A percentile compares a stretch with the other conserved stretches of the same genome.
Conservation (phyloP, 2,329 filamentous ascomycete species). For the Aspergillus vadensis region DNA sequence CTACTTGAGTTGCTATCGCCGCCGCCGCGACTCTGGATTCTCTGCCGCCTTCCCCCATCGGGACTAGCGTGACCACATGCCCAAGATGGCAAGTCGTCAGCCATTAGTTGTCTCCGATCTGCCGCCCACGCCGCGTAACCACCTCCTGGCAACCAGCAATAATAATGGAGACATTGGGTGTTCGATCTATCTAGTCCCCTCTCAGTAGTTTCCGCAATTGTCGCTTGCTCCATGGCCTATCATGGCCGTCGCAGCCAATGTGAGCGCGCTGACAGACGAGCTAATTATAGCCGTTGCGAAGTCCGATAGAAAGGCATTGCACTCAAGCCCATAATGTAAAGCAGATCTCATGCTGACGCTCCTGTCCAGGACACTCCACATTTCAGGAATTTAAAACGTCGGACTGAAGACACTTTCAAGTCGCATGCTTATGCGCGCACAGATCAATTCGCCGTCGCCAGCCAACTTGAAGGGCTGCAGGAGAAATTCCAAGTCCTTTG, state of each 20-base stretch:
- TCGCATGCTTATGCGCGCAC: conserved; percentile 61
- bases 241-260: conserved; percentile 72
- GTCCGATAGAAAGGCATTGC: conserved; percentile 49
- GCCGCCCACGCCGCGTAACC: conserved; percentile 17
- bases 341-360: conserved; percentile 14
- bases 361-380: conserved; percentile 31
- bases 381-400: conserved; percentile 34
- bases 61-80: conserved; percentile 27
- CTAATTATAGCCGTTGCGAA: conserved; percentile 67
- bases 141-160: conserved; percentile 9
- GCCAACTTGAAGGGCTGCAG: conserved; percentile 69
- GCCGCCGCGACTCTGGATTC: background rate
- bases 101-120: background rate
- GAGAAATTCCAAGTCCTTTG: conserved; percentile 84
- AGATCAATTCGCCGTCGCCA: conserved; percentile 73
- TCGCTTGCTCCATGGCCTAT: conserved; percentile 3
- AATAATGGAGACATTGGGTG: conserved; percentile 8
- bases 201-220: background rate
- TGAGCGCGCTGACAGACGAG: conserved; percentile 68
- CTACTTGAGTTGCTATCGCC: conserved; percentile 2
- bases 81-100: background rate
- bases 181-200: background rate
- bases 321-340: conserved; percentile 4
- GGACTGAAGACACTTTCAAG: conserved; percentile 37
- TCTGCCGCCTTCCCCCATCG: conserved; percentile 25